Evolutionary conservation across 495 filamentous ascomycete genomes (phyloP), one percentile per base, ranked within the genome.

Genomic region (Penicillium atrosanguineum): DNA sequence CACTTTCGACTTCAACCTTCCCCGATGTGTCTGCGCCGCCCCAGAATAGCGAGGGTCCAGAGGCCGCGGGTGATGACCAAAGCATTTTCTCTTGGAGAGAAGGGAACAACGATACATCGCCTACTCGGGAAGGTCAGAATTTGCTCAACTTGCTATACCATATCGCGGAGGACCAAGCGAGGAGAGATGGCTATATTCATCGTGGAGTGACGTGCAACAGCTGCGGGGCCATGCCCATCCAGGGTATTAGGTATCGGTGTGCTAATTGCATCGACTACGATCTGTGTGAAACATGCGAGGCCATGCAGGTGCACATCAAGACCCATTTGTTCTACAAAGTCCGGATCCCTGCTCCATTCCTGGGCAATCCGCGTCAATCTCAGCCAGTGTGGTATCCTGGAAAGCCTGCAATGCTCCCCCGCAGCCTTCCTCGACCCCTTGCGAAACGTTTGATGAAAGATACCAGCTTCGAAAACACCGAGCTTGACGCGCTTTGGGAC

Each of bases 301-400:
- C 88, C 5, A 83, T 89, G 66, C 84, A 88, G 47, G 75, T 90
- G 0, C 95, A 99, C 65, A 83, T 80, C 55, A 95, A 93, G 70
- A 95, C 91, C 0, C 94, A 98, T 72, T 75, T 98, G 40, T 96
- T 98, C 76, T 95, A 93, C 77, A 97, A 97, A 69, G 86, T 92
- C 50, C 81, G 82, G 14, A 86, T 91, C 36, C 89, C 89, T 7
- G 81, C 84, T 4, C 85, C 87, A 0, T 86, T 83, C 55, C 70
- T 88, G 31, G 81, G 84, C 4, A 84, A 82, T 41, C 82, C 83
- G 11, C 73, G 79, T 45, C 83, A 91, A 64, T 83, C 84, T 12
- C 85, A 89, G 57, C 86, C 88, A 4, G 83, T 90, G 3, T 93
- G 88, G 85, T 97, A 97, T 67, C 88, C 95, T 9, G 95, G 94